Base-by-base conservation (phyloP, 495 filamentous ascomycete genomes). In the Geopyxis carbonaria region DNA sequence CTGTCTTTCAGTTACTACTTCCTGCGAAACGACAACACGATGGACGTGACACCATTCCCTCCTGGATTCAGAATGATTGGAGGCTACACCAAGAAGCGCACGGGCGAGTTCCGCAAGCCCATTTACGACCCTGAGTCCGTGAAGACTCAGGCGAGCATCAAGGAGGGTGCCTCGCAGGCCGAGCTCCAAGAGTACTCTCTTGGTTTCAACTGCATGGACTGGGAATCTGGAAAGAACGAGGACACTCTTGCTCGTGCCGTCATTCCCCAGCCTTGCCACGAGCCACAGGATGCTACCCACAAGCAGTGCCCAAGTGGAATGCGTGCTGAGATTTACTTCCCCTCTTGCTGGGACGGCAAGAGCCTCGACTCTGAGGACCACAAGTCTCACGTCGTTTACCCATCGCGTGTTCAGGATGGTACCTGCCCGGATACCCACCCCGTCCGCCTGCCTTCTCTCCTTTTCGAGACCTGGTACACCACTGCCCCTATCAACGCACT, bases 171-270 rank as follows among this genome's bases (percentile, higher is more conserved):
- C n/a, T n/a, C n/a, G n/a, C 36, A 39, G 24, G 1, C 9, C 13
- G 28, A 28, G 23, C 36, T 39, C 23, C 59, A 57, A n/a, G 78
- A 89, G 62, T 77, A 83, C 37, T 83, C 86, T 6, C 41, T 93
- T 21, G 87, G 87, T 2, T 93, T 87, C 66, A 93, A 93, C 62
- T 95, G 87, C 57, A 58, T 95, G 34, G 69, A 93, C 67, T 91
- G 91, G 50, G 39, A 49, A n/a, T n/a, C n/a, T n/a, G n/a, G n/a
- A n/a, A n/a, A n/a, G n/a, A n/a, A 75, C 14, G 84, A 93, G 53
- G 63, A 66, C 0, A 74, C 82, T 11, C 62, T 93, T n/a, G 74
- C 67, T 36, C 79, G 86, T 31, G 82, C 89, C 55, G 74, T 68
- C 50, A 31, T 95, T 48, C 86, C 87, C 0, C n/a, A n/a, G n/a